Evolutionary conservation across 2,329 filamentous ascomycete genomes (phyloP), one percentile per base, ranked within the genome.

Genomic region (Penicillium nordicum): DNA sequence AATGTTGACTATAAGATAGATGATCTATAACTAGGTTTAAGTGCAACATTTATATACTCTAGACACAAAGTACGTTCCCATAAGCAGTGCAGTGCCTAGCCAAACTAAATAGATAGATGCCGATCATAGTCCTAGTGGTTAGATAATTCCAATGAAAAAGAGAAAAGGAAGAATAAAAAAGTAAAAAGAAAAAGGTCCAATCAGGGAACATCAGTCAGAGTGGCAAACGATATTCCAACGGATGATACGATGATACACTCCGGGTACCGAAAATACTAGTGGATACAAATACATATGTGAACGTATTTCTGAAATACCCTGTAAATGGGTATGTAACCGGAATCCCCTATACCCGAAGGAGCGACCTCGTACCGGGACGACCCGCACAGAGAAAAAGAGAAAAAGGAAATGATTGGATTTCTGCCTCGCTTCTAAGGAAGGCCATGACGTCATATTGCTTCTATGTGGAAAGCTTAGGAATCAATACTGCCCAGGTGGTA

Each of bases 321-420:
- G 32, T 2, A 21, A 38, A 46, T 21, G 21, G 12, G 46, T 50
- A 50, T 37, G 32, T 42, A 29, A 47, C 37, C 21, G 2, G 14
- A 12, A 16, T 18, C 21, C 21, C 1, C 41, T 46, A 27, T 21
- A 38, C 46, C 46, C 3, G n/a, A 62, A 58, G 25, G 25, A 37
- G 46, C 42, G 45, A 37, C 16, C 32, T 57, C 30, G 21, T 53
- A 57, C 40, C 63, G 62, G 63, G 58, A 65, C 60, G 60, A 64
- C 55, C 63, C 63, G 63, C 41, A 5, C 48, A 57, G 59, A 54
- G 53, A 14, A 42, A 40, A 43, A 21, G 8, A 1, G 14, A 37
- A 27, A 29, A 12, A 30, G 16, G 34, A 25, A 25, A 16, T 45
- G 14, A 40, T 29, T 45, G n/a, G 12, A 5, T 38, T 43, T 29